Base-by-base conservation (phyloP, 257 asterid genomes). In the Nicotiana tomentosiformis region DNA sequence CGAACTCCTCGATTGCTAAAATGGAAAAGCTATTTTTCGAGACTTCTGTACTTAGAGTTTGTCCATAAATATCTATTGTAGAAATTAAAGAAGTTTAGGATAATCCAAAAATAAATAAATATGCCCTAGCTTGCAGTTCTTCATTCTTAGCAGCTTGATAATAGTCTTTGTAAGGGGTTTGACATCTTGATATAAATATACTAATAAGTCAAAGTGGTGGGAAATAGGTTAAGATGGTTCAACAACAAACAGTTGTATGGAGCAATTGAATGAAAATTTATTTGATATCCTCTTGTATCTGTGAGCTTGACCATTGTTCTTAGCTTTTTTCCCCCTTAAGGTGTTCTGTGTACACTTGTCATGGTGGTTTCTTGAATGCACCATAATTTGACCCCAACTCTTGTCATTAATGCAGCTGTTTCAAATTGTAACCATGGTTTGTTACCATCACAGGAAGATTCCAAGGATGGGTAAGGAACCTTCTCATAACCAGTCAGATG, bases 381-480 rank as follows among this genome's bases (percentile, higher is more conserved):
- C 61, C 79, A 72, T 66, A 57, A 86, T 85, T 82, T 66, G 82
- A 81, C 74, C 49, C 78, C 4, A 61, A 51, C 60, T 83, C 80
- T 84, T 60, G 55, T 55, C 67, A 66, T 58, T 29, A 67, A 81
- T 85, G 83, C 74, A 57, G 57, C 43, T 82, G 23, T 66, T 84
- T 61, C 83, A 37, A 83, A 61, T 86, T 81, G 76, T 80, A 79
- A 81, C 88, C 93, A 87, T 77, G 87, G 72, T 68, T 87, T 88
- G 78, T 82, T 79, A 82, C 51, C 89, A 69, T 80, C 80, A 80
- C 82, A 64, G 65, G 87, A 80, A 60, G 88, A 77, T 53, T 80
- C 87, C 66, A 88, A 89, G 56, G 86, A 66, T 72, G 55, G 90
- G 94, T 91, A 82, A 89, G 90, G 67, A 77, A 70, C 49, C 76